Conservation (phyloP, 148 eudicot genomes). For the Persicaria tinctoria region DNA sequence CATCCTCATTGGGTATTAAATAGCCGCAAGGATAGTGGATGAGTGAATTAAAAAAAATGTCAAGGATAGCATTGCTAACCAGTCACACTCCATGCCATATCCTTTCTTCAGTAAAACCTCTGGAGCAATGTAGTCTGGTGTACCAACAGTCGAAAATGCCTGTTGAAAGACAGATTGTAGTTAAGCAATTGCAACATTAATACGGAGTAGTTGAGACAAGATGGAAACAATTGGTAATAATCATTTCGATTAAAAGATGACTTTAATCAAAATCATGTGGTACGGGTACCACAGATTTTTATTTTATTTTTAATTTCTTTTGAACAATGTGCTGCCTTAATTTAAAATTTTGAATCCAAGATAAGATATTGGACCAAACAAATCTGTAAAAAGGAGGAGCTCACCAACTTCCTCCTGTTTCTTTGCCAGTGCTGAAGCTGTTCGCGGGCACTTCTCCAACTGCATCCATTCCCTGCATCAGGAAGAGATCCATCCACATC, state of each 20-base stretch:
- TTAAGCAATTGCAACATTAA: not conserved
- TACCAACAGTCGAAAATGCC: constrained; percentile 99
- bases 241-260: not conserved
- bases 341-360: too few relatives aligned
- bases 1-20: not conserved
- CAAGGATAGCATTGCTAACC: constrained; percentile 37
- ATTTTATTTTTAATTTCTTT: not conserved
- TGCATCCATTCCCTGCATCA: constrained; percentile 56
- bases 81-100: constrained; percentile 98
- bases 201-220: too few relatives aligned
- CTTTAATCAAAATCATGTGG: too few relatives aligned
- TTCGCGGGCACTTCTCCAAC: constrained; percentile 87
- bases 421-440: constrained; percentile 99
- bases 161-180: constrained; percentile 21
- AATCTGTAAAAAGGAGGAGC: constrained; percentile 4
- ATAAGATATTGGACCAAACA: too few relatives aligned
- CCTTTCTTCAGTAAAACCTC: constrained; percentile 91
- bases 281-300: too few relatives aligned
- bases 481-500: constrained; percentile 73
- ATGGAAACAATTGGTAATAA: not conserved
- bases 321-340: too few relatives aligned
- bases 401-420: constrained; percentile 91
- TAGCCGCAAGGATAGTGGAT: not conserved
- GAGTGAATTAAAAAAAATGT: not conserved
- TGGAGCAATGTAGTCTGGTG: constrained; percentile 98